Conservation (phyloP, 2,329 filamentous ascomycete species). For the Pyrenochaeta sp. region DNA sequence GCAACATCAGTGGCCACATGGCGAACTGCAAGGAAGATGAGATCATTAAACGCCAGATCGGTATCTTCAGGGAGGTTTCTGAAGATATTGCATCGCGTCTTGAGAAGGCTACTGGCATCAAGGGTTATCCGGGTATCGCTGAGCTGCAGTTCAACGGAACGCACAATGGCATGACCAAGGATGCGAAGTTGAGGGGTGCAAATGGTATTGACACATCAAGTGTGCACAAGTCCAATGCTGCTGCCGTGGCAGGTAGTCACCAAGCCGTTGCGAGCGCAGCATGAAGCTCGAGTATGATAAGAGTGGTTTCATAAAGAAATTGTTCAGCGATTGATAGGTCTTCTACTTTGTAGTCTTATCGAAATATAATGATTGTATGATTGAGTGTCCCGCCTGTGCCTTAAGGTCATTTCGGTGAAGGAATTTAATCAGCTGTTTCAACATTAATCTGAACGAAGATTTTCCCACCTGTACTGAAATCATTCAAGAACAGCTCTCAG, state of each 20-base stretch:
- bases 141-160: conserved; percentile 66
- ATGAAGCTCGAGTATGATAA: too few relatives aligned
- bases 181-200: conserved; percentile 55
- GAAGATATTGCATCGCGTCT: conserved; percentile 64
- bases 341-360: too few relatives aligned
- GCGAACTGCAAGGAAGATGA: conserved; percentile 64
- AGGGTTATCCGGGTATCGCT: conserved; percentile 66
- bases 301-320: too few relatives aligned
- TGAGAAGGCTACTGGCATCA: conserved; percentile 69
- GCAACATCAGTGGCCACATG: conserved; percentile 69
- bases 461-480: too few relatives aligned
- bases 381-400: too few relatives aligned
- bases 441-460: too few relatives aligned
- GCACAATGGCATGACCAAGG: conserved; percentile 67
- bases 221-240: conserved; percentile 57
- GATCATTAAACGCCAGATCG: conserved; percentile 69
- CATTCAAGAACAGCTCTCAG: too few relatives aligned
- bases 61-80: conserved; percentile 69
- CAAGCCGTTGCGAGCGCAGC: too few relatives aligned
- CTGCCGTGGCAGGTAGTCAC: conserved; percentile 55
- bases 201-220: conserved; percentile 58
- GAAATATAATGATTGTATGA: too few relatives aligned
- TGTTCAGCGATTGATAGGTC: too few relatives aligned
- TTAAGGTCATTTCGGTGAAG: conserved; percentile 7
- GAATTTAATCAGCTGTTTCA: too few relatives aligned